Evolutionary conservation across 192 early-diverging fungal genomes (phyloP), one percentile per base, ranked within the genome.

Genomic region (Podila epicladia): DNA sequence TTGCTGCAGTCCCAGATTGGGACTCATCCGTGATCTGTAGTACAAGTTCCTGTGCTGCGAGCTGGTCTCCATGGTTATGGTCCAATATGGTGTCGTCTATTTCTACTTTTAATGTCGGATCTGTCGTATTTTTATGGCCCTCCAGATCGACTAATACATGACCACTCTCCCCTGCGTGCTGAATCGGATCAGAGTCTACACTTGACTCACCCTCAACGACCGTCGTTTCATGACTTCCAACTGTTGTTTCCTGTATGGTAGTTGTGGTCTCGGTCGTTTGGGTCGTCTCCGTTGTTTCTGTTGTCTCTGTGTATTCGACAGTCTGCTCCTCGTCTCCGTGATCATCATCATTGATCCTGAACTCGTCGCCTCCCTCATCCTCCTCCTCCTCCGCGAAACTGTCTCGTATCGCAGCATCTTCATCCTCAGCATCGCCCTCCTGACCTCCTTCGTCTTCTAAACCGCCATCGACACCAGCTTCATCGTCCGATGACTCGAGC

Each of bases 401-500:
- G 17, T 45, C 55, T 0, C 41, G 26, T 9, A 19, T 50, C 9
- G 59, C 58, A 69, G 45, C 31, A 60, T 50, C 49, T 13, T 20
- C 63, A 32, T 65, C 51, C 12, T 32, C 63, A 26, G 51, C 60
- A 12, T 38, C 35, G 7, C 58, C 69, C 22, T 38, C 64, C 11
- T 8, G 55, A 3, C 28, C 58, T 4, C 35, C 32, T 13, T 29
- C 64, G 3, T 29, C 51, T 4, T 57, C 59, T 5, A 31, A 20
- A 2, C 60, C 69, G 33, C 60, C 61, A 1, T 62, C 59, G 7
- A 13, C 20, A 7, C 41, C 41, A 45, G 41, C 41, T 45, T 70
- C 48, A 22, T 79, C 77, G 38, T 73, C 77, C 7, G 77, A 80
- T n/a, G 68, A 71, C 11, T 80, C 77, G 9, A 72, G 66, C 51